Conservation (phyloP, 345 rosid species). For the Tarenaya hassleriana region DNA sequence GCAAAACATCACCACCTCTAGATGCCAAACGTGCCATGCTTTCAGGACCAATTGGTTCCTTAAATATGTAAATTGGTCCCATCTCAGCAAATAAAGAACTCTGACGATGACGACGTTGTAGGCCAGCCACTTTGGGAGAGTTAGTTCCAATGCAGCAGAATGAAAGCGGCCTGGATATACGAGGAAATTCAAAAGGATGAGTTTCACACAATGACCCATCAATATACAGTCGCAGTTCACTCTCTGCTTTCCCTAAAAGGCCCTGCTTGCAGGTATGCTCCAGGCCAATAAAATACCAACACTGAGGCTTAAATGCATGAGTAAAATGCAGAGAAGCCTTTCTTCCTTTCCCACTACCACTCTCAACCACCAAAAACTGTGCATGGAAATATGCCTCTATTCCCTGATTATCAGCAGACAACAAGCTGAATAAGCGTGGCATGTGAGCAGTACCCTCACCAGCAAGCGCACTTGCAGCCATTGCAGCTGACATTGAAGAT, state of each 20-base stretch:
- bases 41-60: conserved; percentile 93
- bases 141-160: conserved; percentile 99
- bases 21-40: conserved; percentile 86
- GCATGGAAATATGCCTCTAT: conserved; percentile 97
- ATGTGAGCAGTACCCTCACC: conserved; percentile 98
- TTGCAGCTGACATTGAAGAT: conserved; percentile 99
- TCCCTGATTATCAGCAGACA: conserved; percentile 96
- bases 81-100: conserved; percentile 98
- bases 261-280: conserved; percentile 89
- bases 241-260: conserved; percentile 85
- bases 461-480: conserved; percentile 99
- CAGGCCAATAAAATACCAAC: conserved; percentile 95
- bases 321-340: conserved; percentile 97
- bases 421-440: conserved; percentile 97
- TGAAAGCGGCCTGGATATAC: conserved; percentile 88
- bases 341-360: conserved; percentile 86
- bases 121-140: conserved; percentile 97
- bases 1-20: conserved; percentile 92
- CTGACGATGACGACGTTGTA: conserved; percentile 98
- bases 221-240: conserved; percentile 84
- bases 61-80: conserved; percentile 94
- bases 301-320: conserved; percentile 96
- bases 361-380: conserved; percentile 96
- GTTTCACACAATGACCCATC: conserved; percentile 92
- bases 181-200: conserved; percentile 91